Evolutionary conservation across 73 alveolate genomes (phyloP).

Genomic region (Paramecium tetraurelia): DNA sequence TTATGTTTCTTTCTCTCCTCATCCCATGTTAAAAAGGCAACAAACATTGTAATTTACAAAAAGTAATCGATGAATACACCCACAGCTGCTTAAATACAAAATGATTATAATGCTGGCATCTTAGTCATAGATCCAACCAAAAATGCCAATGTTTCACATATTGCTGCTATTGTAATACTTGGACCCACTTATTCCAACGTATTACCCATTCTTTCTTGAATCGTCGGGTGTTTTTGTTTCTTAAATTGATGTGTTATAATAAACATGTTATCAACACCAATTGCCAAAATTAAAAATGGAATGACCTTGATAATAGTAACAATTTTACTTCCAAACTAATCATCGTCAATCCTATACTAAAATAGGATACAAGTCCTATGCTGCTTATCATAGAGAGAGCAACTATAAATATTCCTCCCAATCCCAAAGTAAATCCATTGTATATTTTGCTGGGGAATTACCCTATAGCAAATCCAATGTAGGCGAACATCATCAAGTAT

Average conservation of each 20-base stretch:
- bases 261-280: conserved; percentile 97
- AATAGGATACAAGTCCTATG: conserved; percentile 78
- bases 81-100: conserved; percentile 92
- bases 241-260: conserved; percentile 79
- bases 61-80: conserved; percentile 87
- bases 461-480: conserved; percentile 89
- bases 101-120: conserved; percentile 88
- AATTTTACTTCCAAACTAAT: conserved; percentile 64
- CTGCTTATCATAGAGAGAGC: conserved; percentile 78
- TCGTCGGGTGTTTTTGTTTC: conserved; percentile 72
- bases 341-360: conserved; percentile 80
- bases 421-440: conserved; percentile 84
- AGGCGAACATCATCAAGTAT: conserved; percentile 88
- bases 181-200: conserved; percentile 93
- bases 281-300: conserved; percentile 91
- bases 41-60: conserved; percentile 86
- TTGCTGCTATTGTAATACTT: conserved; percentile 89
- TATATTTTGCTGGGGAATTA: conserved; percentile 89
- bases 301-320: conserved; percentile 71
- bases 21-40: conserved; percentile 85
- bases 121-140: conserved; percentile 88
- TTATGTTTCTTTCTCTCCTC: conserved; percentile 80
- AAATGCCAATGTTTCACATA: conserved; percentile 93
- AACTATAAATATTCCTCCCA: conserved; percentile 88
- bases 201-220: conserved; percentile 66